Evolutionary conservation across 192 early-diverging fungal species (phyloP), one percentile per base, ranked within the genome.

Genomic region (Mortierella hygrophila): DNA sequence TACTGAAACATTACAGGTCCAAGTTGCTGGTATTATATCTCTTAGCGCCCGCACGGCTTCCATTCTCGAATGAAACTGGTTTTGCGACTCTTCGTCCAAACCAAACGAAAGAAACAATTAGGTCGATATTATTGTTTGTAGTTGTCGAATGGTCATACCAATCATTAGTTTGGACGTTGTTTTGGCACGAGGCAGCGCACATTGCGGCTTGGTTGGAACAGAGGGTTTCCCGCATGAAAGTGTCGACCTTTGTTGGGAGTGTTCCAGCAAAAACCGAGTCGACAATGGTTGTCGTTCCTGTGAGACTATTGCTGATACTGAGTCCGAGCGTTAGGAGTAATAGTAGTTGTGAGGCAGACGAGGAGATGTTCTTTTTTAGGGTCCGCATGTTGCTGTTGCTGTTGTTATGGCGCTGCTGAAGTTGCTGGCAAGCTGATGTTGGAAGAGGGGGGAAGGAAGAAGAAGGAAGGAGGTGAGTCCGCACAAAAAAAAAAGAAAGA

Each of bases 161-260:
- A 16, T 47, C 42, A 41, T 80, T 74, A 6, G 10, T 2, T 23
- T 81, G 68, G 32, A 71, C 40, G 3, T 54, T 68, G 60, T 55
- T 63, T 68, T 74, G 78, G 37, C 83, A 85, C 38, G 83, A 85
- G 20, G 47, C 68, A 18, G 32, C 21, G 15, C 83, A 85, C 74
- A 85, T 76, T 46, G 29, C 70, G 37, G 57, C 49, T 29, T 85
- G 83, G 32, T 85, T 75, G 18, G 70, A 21, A 76, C 79, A 81
- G 0, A 86, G 84, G 6, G 72, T 26, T 21, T 78, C 70, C 21
- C 79, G 35, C 65, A 81, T 60, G 44, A 54, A 42, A 23, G 52
- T 52, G 70, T 77, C 71, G 49, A 86, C 47, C 49, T 68, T 73
- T 29, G 78, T 63, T 13, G 79, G 70, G 40, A 55, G 72, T 15